Percentiles rank a stretch among this genome's conserved stretches.
These are phyloP conservation scores for Irpex sp. DNA, from an alignment of 1,284 basidiomycete genomes.

Conservation along the genomic window DNA sequence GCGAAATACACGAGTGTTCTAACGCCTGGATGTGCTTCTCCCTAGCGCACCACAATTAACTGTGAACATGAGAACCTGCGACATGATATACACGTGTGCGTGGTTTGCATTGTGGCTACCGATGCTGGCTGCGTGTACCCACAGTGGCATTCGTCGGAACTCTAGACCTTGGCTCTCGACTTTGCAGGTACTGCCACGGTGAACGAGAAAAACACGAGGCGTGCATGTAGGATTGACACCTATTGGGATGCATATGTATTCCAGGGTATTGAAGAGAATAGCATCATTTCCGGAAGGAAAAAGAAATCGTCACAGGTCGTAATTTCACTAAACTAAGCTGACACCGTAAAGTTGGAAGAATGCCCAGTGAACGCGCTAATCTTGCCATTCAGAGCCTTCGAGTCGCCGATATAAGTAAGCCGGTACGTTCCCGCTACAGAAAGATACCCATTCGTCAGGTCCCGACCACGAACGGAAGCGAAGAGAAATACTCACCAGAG, in stretches of 20 bases:
- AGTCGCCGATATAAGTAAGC: conserved; percentile 70
- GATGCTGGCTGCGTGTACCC: neutral
- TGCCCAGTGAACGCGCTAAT: conserved; percentile 60
- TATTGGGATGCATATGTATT: neutral
- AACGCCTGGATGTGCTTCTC: neutral
- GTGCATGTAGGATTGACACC: neutral
- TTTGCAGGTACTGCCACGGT: no score
- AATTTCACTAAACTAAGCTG: conserved; percentile 19
- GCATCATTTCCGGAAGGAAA: neutral
- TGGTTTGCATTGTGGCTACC: neutral
- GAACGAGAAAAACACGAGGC: neutral
- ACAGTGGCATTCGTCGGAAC: neutral
- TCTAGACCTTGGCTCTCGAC: neutral
- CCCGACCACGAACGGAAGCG: neutral
- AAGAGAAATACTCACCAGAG: conserved; percentile 36
- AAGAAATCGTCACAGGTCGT: neutral
- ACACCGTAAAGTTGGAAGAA: conserved; percentile 59
- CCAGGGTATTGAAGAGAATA: neutral
- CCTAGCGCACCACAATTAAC: neutral
- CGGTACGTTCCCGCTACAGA: conserved; percentile 62
- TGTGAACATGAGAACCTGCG: neutral
- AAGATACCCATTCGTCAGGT: neutral
- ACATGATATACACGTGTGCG: neutral
- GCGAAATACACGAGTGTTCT: neutral
- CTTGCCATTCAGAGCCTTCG: conserved; percentile 59